Conservation (phyloP, 306 rosid species). For the Dalbergia oliveri region DNA sequence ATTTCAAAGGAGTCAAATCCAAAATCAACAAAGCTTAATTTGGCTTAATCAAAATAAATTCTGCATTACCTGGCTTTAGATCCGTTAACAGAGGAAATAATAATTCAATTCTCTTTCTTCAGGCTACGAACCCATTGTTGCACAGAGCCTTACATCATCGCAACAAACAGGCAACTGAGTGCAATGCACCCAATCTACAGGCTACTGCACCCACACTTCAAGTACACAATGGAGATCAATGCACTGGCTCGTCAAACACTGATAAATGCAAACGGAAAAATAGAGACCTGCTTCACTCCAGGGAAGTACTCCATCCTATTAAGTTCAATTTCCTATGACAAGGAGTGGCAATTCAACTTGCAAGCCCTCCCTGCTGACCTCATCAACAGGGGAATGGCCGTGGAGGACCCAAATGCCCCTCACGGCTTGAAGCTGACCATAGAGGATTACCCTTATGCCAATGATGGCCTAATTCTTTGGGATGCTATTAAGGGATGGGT, state of each 20-base stretch:
- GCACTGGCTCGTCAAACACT: slow-evolving; percentile 78
- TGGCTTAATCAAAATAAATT: too few species aligned
- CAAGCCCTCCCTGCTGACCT: slow-evolving; percentile 81
- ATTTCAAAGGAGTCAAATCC: too few species aligned
- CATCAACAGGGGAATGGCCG: slow-evolving; percentile 73
- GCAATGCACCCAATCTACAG: slow-evolving; percentile 85
- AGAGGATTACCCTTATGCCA: slow-evolving; percentile 65
- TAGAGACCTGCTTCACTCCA: slow-evolving; percentile 66
- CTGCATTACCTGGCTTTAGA: not conserved
- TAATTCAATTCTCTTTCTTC: not conserved
- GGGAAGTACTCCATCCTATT: slow-evolving; percentile 59
- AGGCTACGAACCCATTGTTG: slow-evolving; percentile 88
- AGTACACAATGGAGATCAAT: slow-evolving; percentile 94
- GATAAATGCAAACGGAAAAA: slow-evolving; percentile 66
- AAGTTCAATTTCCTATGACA: slow-evolving; percentile 70
- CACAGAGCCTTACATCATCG: slow-evolving; percentile 86
- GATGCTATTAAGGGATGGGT: slow-evolving; percentile 54
- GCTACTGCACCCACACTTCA: slow-evolving; percentile 81
- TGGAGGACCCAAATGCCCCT: slow-evolving; percentile 50
- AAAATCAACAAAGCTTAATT: too few species aligned
- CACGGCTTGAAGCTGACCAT: slow-evolving; percentile 57
- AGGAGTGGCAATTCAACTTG: slow-evolving; percentile 73
- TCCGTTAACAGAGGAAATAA: too few species aligned
- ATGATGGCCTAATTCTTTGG: slow-evolving; percentile 63
- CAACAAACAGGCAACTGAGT: slow-evolving; percentile 83